Conservation (phyloP, 176 grass and related monocot genomes). For the Chrysopogon serrulatus region DNA sequence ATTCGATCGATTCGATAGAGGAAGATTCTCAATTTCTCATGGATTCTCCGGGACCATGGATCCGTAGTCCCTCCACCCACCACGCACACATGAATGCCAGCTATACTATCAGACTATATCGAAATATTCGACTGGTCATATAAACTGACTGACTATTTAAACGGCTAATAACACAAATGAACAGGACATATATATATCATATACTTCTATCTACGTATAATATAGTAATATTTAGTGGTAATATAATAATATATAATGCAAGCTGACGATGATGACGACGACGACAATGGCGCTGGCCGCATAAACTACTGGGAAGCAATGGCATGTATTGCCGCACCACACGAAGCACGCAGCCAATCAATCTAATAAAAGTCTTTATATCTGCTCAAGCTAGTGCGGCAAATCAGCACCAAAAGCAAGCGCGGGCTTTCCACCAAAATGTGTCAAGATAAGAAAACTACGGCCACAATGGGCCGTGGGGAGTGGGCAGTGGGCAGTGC, state of each 20-base stretch:
- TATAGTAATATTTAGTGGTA: no score
- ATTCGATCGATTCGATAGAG: not conserved
- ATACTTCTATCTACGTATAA: no score
- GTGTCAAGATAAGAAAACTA: constrained; percentile 36
- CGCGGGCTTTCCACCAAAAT: not conserved
- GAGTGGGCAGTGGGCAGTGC: no score
- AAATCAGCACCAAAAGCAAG: not conserved
- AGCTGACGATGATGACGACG: not conserved
- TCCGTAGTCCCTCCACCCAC: not conserved
- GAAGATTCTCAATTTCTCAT: constrained; percentile 2
- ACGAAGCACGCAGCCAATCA: not conserved
- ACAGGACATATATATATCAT: no score
- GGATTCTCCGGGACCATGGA: not conserved
- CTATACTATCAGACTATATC: no score
- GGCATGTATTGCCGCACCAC: no score
- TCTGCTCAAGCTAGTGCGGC: not conserved
- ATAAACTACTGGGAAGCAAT: not conserved
- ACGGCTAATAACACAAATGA: no score
- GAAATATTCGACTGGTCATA: no score
- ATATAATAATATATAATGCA: not conserved
- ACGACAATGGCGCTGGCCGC: not conserved
- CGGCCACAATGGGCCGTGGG: no score
- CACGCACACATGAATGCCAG: not conserved
- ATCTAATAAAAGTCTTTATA: not conserved
- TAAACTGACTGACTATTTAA: no score